phyloP scores from a whole-genome alignment of 495 filamentous ascomycete genomes.

The Sabuloglossum arenarium region DNA sequence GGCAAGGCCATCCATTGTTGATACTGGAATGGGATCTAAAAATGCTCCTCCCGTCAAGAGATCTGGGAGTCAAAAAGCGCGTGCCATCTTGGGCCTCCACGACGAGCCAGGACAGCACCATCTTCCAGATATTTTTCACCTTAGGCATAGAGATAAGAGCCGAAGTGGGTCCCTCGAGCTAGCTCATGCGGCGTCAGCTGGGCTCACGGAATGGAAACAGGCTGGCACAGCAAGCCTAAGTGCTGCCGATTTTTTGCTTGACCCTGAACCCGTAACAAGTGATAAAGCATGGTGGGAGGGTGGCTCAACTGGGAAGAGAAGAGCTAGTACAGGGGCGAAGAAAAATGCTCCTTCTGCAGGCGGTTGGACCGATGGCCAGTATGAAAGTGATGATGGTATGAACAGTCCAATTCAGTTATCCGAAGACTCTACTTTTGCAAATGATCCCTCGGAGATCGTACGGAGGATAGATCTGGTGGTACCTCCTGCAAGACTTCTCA shows the following conservation, averaged over 20 bases:
- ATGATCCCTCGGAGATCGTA: background rate
- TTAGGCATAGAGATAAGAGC: slow-evolving; percentile 17
- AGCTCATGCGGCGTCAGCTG: slow-evolving; percentile 23
- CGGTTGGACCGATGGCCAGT: slow-evolving; percentile 19
- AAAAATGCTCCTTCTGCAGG: background rate
- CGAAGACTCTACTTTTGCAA: background rate
- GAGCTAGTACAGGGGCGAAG: background rate
- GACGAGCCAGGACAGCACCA: background rate
- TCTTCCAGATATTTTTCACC: slow-evolving; percentile 21
- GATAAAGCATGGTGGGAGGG: slow-evolving; percentile 33
- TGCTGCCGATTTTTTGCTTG: slow-evolving; percentile 26
- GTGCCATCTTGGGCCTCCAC: background rate
- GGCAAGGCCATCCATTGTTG: background rate
- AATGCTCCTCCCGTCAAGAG: background rate
- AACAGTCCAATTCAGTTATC: background rate
- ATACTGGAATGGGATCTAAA: background rate
- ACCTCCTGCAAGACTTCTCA: background rate
- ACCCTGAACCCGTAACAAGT: slow-evolving; percentile 18
- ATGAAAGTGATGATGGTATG: slow-evolving; percentile 30
- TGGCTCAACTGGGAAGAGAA: slow-evolving; percentile 5
- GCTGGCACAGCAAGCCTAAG: slow-evolving; percentile 28
- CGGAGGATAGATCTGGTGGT: slow-evolving; percentile 1
- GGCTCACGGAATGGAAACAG: slow-evolving; percentile 37
- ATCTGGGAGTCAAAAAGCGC: background rate
- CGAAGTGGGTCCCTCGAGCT: slow-evolving; percentile 18